phyloP scores from a whole-genome alignment of 352 stramenopile genomes.

The Phytophthora sansomeana region DNA sequence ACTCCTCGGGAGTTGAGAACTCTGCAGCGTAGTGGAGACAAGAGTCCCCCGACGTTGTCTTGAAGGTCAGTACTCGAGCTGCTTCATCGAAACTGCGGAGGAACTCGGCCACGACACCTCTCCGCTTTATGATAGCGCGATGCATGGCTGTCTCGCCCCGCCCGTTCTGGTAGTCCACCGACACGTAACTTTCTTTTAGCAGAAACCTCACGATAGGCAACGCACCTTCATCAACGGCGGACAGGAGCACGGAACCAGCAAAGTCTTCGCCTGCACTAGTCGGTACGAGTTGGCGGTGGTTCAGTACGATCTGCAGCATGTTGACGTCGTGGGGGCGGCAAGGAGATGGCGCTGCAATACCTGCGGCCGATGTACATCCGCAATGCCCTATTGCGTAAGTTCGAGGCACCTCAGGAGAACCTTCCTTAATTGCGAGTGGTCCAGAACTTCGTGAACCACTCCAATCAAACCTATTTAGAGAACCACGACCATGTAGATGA shows the following conservation, averaged over 20 bases:
- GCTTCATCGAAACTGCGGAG: slow-evolving; percentile 20
- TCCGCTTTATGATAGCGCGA: slow-evolving; percentile 7
- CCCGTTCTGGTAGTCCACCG: slow-evolving; percentile 5
- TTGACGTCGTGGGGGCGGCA: slow-evolving; percentile 5
- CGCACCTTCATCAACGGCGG: slow-evolving; percentile 15
- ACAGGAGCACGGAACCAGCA: slow-evolving; percentile 16
- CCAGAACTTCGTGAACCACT: neutral
- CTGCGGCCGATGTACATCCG: neutral
- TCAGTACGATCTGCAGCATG: slow-evolving; percentile 35
- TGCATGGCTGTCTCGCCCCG: slow-evolving; percentile 28
- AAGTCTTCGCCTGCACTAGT: slow-evolving; percentile 24
- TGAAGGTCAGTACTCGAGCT: neutral
- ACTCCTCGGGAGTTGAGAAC: slow-evolving; percentile 13
- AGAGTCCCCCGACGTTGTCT: slow-evolving; percentile 1
- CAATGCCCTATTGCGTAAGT: neutral
- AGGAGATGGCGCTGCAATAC: neutral
- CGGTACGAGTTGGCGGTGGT: slow-evolving; percentile 26
- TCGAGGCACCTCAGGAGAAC: neutral
- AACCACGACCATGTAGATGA: neutral
- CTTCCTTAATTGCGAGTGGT: neutral
- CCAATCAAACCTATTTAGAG: neutral
- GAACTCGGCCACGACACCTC: neutral
- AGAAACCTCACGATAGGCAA: slow-evolving; percentile 21
- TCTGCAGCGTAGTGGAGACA: slow-evolving; percentile 33
- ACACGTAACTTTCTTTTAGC: slow-evolving; percentile 25